phyloP scores from a whole-genome alignment of 805 yeast genomes.

The Yarrowia divulgata region DNA sequence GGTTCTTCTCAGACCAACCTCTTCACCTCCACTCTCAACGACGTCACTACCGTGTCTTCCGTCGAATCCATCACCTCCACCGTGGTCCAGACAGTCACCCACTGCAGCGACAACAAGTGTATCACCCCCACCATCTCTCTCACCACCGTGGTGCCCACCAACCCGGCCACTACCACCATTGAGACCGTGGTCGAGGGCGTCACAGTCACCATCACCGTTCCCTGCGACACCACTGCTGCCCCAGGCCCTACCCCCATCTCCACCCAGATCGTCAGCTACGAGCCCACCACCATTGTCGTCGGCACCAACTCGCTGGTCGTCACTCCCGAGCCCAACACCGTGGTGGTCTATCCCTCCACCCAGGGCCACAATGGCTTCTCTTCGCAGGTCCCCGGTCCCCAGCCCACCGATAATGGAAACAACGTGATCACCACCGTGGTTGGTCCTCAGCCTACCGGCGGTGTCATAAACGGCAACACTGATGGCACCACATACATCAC shows the following conservation, averaged over 20 bases:
- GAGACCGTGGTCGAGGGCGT: constrained; percentile 27
- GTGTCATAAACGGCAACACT: not conserved
- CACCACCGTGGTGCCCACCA: constrained; percentile 35
- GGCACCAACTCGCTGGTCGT: constrained; percentile 1
- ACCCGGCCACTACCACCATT: constrained; percentile 25
- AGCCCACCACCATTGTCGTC: constrained; percentile 1
- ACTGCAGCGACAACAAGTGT: constrained; percentile 19
- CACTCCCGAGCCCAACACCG: not conserved
- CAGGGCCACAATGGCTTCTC: too few relatives aligned
- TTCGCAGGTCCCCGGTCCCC: not conserved
- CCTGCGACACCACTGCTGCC: constrained; percentile 27
- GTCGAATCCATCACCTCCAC: constrained; percentile 30
- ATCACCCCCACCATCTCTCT: constrained; percentile 35
- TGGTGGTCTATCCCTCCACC: not conserved
- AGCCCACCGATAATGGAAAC: not conserved
- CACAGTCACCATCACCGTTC: constrained; percentile 26
- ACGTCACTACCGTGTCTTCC: not conserved
- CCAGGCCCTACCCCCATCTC: not conserved
- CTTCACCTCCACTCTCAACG: too few relatives aligned
- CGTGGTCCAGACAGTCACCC: constrained; percentile 24
- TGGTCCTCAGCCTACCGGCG: not conserved
- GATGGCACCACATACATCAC: constrained; percentile 8
- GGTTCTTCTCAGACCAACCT: not conserved
- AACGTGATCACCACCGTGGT: not conserved
- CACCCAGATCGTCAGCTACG: not conserved